Base-by-base conservation (phyloP, 257 asterid genomes). In the Euphrasia confusa region DNA sequence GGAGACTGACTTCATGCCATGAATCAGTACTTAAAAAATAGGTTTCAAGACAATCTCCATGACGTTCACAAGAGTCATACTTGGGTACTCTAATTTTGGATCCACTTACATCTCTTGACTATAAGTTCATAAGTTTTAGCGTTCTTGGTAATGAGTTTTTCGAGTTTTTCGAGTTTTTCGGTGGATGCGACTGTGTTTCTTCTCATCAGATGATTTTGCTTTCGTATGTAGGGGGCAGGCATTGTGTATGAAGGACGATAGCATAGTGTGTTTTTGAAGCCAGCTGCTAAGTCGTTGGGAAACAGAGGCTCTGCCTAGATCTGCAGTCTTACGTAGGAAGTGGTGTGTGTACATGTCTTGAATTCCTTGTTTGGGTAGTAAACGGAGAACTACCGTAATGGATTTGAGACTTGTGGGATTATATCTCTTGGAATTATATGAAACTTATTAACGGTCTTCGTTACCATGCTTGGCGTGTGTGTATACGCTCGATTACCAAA, bases 321-420 rank as follows among this genome's bases (percentile, higher is more conserved):
- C 69, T 61, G 66, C 70, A 67, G 71, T 68, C 45, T 8, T 30
- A 50, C 2, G 75, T 68, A 72, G 63, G 71, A 48, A 58, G 70
- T 55, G 80, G 12, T 37, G 42, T 77, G 12, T 37, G 42, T 77
- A 77, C 77, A 80, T 76, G 68, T 60, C 69, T 60, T 37, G 42
- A 37, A 37, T 37, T 37, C 42, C 42, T 37, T 63, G 63, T 68
- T 55, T 69, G 32, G 75, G 64, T 72, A 58, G 24, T 21, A 3
- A 37, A 37, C 2, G 42, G 42, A 37, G 42, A 37, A 6, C 59
- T 37, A 37, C 42, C 58, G 26, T 58, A 54, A 60, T 72, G 68
- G 68, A 67, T 66, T 39, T 15, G 58, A 63, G 49, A 66, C 54
- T 32, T 47, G 44, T 66, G 63, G 59, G 68, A 24, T 48, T 70